Evolutionary conservation across 805 yeast species (phyloP).

Genomic region (Starmerella cellae): DNA sequence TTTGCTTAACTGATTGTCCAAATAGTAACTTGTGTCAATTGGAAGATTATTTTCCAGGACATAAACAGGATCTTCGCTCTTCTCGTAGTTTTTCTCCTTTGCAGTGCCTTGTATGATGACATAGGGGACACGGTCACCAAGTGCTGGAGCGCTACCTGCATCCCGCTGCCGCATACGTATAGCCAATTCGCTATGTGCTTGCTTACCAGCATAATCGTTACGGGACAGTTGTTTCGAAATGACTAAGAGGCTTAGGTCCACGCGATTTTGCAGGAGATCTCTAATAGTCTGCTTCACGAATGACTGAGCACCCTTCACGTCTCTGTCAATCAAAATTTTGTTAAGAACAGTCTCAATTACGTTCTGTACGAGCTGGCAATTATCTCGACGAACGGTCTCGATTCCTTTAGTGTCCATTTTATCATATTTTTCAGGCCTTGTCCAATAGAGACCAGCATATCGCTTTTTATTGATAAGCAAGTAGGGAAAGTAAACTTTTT

Average conservation of each 20-base stretch:
- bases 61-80: slow-evolving; percentile 91
- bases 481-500: slow-evolving; percentile 91
- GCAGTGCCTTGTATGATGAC: slow-evolving; percentile 76
- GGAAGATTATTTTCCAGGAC: slow-evolving; percentile 87
- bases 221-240: slow-evolving; percentile 84
- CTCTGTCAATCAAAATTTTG: slow-evolving; percentile 70
- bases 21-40: slow-evolving; percentile 84
- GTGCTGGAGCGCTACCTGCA: slow-evolving; percentile 90
- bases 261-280: slow-evolving; percentile 75
- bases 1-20: slow-evolving; percentile 83
- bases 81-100: slow-evolving; percentile 71
- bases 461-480: slow-evolving; percentile 87
- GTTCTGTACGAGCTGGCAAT: slow-evolving; percentile 85
- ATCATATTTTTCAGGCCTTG: slow-evolving; percentile 78
- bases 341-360: slow-evolving; percentile 87
- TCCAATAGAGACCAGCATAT: slow-evolving; percentile 96
- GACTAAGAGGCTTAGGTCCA: slow-evolving; percentile 85
- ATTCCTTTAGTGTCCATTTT: slow-evolving; percentile 98
- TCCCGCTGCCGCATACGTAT: slow-evolving; percentile 94
- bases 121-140: slow-evolving; percentile 97
- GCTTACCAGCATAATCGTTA: slow-evolving; percentile 88
- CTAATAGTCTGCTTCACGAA: slow-evolving; percentile 82
- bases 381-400: slow-evolving; percentile 96
- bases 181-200: slow-evolving; percentile 93
- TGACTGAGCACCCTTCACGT: slow-evolving; percentile 69